Percentiles rank a stretch among this genome's conserved stretches.
phyloP scores from a whole-genome alignment of 2,329 filamentous ascomycete genomes.

The Pyricularia grisea region DNA sequence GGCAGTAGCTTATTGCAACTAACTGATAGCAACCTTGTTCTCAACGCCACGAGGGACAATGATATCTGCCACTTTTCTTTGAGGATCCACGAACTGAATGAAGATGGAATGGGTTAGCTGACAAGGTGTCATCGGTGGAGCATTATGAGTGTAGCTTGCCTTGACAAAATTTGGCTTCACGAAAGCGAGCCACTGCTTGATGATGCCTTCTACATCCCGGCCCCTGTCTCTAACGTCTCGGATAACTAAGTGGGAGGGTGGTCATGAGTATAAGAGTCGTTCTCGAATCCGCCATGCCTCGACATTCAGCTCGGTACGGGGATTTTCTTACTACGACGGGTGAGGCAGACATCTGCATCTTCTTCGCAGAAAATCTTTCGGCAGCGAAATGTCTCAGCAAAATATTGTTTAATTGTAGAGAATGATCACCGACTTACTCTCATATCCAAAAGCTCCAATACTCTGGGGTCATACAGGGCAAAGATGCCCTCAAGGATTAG shows the following conservation, averaged over 20 bases:
- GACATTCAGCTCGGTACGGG: background rate
- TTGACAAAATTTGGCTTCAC: constrained; percentile 96
- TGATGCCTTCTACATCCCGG: constrained; percentile 85
- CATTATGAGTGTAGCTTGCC: constrained; percentile 21
- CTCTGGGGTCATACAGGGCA: constrained; percentile 78
- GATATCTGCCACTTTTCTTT: constrained; percentile 82
- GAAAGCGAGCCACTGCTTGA: constrained; percentile 95
- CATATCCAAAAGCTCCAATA: constrained; percentile 82
- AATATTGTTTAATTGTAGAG: background rate
- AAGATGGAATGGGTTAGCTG: constrained; percentile 7
- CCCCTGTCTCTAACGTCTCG: constrained; percentile 86
- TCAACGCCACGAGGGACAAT: constrained; percentile 93
- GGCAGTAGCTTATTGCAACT: constrained; percentile 8
- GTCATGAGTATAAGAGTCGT: background rate
- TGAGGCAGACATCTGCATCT: constrained; percentile 87
- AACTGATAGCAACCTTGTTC: constrained; percentile 82
- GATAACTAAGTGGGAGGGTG: constrained; percentile 43
- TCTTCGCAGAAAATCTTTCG: constrained; percentile 86
- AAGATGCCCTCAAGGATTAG: constrained; percentile 94
- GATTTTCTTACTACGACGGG: constrained; percentile 61
- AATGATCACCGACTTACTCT: constrained; percentile 44
- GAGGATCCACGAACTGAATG: constrained; percentile 74
- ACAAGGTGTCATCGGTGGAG: background rate
- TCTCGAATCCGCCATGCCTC: background rate
- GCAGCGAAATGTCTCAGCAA: background rate